Evolutionary conservation across 768 basidiomycete genomes (phyloP).

Genomic region (Boletus rubropictus): DNA sequence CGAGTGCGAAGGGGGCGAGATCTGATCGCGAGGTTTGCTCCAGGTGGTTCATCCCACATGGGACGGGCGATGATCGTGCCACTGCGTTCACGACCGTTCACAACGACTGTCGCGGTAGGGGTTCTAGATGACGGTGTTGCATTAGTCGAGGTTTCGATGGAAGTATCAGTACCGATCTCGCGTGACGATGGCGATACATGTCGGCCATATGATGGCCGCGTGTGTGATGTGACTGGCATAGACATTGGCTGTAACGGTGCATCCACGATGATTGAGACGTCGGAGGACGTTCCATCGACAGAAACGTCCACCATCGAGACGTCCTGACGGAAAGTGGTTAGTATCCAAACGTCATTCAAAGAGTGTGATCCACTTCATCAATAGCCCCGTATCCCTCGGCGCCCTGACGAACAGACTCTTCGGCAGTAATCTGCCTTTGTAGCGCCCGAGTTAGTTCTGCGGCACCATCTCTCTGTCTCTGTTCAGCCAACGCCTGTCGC

Average conservation of each 20-base stretch:
- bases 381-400: slow-evolving; percentile 4
- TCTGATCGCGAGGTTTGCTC: slow-evolving; percentile 19
- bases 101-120: slow-evolving; percentile 55
- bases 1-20: slow-evolving; percentile 31
- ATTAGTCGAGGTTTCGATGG: slow-evolving; percentile 55
- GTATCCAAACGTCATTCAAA: not conserved
- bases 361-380: slow-evolving; percentile 25
- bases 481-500: slow-evolving; percentile 49
- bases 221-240: slow-evolving; percentile 18
- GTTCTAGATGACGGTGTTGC: slow-evolving; percentile 58
- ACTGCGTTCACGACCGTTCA: slow-evolving; percentile 60
- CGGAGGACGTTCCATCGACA: slow-evolving; percentile 11
- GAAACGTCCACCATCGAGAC: slow-evolving; percentile 30
- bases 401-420: slow-evolving; percentile 21
- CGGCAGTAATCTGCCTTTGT: slow-evolving; percentile 43
- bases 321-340: slow-evolving; percentile 25
- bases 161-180: slow-evolving; percentile 55
- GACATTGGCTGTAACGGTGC: slow-evolving; percentile 14
- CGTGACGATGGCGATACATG: slow-evolving; percentile 24
- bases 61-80: slow-evolving; percentile 69
- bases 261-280: slow-evolving; percentile 23
- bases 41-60: slow-evolving; percentile 45
- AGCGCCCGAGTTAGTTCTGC: slow-evolving; percentile 53
- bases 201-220: slow-evolving; percentile 17
- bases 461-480: slow-evolving; percentile 51